phyloP scores from a whole-genome alignment of 768 basidiomycete species.

The Leccinum broughii region DNA sequence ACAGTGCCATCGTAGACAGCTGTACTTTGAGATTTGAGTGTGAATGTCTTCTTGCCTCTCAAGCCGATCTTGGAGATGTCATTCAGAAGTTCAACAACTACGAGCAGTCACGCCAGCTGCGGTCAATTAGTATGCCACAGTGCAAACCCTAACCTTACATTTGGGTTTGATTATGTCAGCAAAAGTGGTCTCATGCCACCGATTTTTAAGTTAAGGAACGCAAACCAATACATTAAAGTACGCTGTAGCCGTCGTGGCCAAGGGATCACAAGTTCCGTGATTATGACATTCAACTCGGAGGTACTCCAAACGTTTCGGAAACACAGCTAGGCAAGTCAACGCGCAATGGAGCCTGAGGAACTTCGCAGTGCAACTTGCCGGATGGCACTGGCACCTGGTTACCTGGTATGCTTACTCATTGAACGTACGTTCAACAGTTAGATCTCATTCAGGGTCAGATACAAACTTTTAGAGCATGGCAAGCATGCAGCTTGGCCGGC shows the following conservation, averaged over 20 bases:
- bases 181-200: constrained; percentile 1
- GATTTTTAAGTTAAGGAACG: neutral
- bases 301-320: neutral
- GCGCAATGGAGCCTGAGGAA: neutral
- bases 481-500: neutral
- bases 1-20: constrained; percentile 36
- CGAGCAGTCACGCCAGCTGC: too few species aligned
- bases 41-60: neutral
- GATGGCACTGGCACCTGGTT: too few species aligned
- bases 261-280: neutral
- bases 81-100: neutral
- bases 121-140: neutral
- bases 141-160: constrained; percentile 25
- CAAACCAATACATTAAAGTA: neutral
- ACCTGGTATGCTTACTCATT: too few species aligned
- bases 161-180: constrained; percentile 19
- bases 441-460: neutral
- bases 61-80: neutral
- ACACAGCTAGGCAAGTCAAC: constrained; percentile 9
- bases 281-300: neutral
- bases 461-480: constrained; percentile 5
- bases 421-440: neutral
- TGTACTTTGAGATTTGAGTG: neutral
- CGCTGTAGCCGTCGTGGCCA: neutral
- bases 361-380: neutral